Base-by-base conservation (phyloP, 768 basidiomycete species). In the Phylloporus rhodoxanthus region DNA sequence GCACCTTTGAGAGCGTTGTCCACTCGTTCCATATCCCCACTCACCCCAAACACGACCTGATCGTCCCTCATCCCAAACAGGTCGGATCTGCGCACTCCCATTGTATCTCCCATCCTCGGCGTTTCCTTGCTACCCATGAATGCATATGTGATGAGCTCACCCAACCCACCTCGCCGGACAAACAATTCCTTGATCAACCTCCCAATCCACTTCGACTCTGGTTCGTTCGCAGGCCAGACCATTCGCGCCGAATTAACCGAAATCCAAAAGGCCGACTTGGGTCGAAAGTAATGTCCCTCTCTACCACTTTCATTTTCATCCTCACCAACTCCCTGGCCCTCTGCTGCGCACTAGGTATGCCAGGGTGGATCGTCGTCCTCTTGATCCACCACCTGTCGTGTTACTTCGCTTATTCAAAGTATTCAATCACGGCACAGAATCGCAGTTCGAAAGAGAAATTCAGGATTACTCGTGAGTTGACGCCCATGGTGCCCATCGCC, bases 321-420 rank as follows among this genome's bases (percentile, higher is more conserved):
- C 9, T 23, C 19, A 25, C 33, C 44, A 33, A 46, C 29, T 54
- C 47, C 45, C 28, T 52, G 38, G 53, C 44, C 19, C 36, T 29
- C 10, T 29, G 40, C 17, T 4, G 30, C 34, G 19, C 33, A 47
- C 21, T 62, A 84, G 77, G 65, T 83, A 72, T 66, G 82, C 74
- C 43, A 77, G 69, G 64, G 78, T 79, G 34, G 80, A 86, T 69
- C 73, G 83, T 32, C 73, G 84, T 20, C 83, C 83, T 5, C 72
- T 86, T 37, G 84, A 86, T 63, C 84, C 84, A 4, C 84, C 84
- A 0, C 84, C 84, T 0, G 72, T 74, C 51, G 71, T 75, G 14
- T 67, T 75, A 32, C 72, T 85, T 43, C 77, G 75, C 34, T 57
- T 84, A 29, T 83, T 72, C 51, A 67, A 75, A 28, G 64, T 80